phyloP scores from a whole-genome alignment of 768 basidiomycete genomes.

The Tulasnella sp. region DNA sequence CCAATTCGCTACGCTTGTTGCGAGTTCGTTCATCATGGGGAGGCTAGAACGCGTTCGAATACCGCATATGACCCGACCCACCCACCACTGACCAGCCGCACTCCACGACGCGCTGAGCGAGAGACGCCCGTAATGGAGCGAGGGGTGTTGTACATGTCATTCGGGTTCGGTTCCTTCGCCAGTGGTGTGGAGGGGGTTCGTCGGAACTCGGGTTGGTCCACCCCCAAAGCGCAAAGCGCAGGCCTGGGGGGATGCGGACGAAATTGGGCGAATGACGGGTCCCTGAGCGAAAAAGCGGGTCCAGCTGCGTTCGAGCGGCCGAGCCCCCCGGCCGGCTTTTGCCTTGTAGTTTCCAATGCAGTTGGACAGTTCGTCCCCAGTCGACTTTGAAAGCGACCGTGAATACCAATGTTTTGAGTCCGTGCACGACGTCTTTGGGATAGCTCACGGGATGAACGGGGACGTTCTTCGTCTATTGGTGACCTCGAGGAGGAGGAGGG shows the following conservation, averaged over 20 bases:
- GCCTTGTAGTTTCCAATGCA: not conserved
- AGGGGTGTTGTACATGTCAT: not conserved
- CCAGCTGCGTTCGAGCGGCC: not conserved
- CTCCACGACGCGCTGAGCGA: not conserved
- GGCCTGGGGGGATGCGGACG: not conserved
- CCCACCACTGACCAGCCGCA: not conserved
- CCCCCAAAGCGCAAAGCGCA: not conserved
- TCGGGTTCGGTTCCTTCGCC: too few species aligned
- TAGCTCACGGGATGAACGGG: not conserved
- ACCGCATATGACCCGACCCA: too few species aligned
- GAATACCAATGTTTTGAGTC: too few species aligned
- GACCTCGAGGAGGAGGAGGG: not conserved
- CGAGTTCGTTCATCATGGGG: not conserved
- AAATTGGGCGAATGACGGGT: constrained; percentile 9
- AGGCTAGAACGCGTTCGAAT: not conserved
- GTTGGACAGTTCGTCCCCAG: not conserved
- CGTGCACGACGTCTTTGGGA: not conserved
- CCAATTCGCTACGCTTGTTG: not conserved
- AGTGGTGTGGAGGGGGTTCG: constrained; percentile 1
- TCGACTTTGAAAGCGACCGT: not conserved
- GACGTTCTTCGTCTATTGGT: too few species aligned
- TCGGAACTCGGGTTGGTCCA: not conserved
- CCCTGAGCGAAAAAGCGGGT: not conserved
- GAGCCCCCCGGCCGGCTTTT: not conserved
- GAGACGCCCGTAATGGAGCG: not conserved